These are phyloP conservation scores for Lactifluus pinguis DNA, from an alignment of 768 basidiomycete species.

Conservation along the genomic window DNA sequence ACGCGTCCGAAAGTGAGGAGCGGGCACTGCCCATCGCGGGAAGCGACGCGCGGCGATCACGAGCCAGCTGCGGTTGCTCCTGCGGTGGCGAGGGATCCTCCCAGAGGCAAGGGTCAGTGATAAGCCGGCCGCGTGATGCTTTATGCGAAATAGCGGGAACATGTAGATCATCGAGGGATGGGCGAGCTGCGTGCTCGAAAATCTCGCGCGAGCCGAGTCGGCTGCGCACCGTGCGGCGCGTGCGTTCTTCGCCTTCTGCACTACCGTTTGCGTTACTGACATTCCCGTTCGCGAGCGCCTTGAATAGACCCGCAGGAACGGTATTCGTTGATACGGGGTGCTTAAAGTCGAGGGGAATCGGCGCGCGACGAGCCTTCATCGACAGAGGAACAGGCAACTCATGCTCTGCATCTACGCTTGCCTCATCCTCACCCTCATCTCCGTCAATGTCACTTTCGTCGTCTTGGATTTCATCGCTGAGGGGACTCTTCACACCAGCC, in stretches of 20 bases:
- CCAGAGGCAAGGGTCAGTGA: conserved; percentile 47
- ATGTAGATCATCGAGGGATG: conserved; percentile 70
- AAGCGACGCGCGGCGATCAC: conserved; percentile 27
- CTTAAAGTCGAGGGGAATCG: conserved; percentile 73
- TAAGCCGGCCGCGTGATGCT: conserved; percentile 42
- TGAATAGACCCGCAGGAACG: conserved; percentile 80
- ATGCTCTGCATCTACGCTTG: conserved; percentile 16
- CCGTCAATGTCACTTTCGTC: conserved; percentile 21
- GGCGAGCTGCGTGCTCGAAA: conserved; percentile 56
- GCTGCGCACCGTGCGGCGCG: conserved; percentile 64
- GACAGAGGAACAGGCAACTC: conserved; percentile 28
- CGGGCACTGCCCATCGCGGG: conserved; percentile 38
- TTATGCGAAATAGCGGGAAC: conserved; percentile 61
- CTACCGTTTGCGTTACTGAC: background rate
- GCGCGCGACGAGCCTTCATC: conserved; percentile 50
- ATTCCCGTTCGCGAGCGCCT: conserved; percentile 48
- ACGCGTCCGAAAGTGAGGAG: conserved; percentile 38
- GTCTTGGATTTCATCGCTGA: conserved; percentile 7
- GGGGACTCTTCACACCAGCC: background rate
- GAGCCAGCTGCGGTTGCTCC: conserved; percentile 33
- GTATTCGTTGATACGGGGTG: conserved; percentile 58
- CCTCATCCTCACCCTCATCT: conserved; percentile 3
- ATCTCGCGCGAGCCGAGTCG: conserved; percentile 66
- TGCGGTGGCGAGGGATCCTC: conserved; percentile 25
- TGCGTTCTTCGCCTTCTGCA: conserved; percentile 47